Conservation (phyloP, 2,329 filamentous ascomycete species). For the Cadophora luteo-olivacea region DNA sequence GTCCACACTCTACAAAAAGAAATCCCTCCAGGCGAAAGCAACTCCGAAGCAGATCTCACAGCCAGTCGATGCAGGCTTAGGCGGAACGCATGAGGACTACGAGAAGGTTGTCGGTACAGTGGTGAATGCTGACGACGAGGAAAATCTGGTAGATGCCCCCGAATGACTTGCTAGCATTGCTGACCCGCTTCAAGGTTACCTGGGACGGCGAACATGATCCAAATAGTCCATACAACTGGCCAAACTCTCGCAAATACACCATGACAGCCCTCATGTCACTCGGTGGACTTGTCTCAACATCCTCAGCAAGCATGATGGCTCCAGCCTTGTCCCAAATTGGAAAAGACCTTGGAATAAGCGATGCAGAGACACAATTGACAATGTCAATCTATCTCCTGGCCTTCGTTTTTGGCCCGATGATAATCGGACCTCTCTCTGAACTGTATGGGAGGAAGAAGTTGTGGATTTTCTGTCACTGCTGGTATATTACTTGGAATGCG, state of each 20-base stretch:
- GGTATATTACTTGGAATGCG: constrained; percentile 60
- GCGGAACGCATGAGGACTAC: neutral
- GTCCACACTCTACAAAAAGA: neutral
- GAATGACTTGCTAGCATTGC: neutral
- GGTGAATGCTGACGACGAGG: neutral
- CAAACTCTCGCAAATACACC: constrained; percentile 48
- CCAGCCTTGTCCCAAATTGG: constrained; percentile 54
- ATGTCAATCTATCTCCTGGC: constrained; percentile 55
- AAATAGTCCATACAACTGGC: constrained; percentile 29
- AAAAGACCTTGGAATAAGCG: constrained; percentile 56
- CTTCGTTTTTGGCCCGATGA: constrained; percentile 54
- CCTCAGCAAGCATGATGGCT: constrained; percentile 59
- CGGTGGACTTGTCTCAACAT: constrained; percentile 55
- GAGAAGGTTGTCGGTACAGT: neutral
- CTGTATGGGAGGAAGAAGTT: constrained; percentile 51
- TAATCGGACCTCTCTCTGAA: constrained; percentile 56
- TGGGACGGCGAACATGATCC: constrained; percentile 26
- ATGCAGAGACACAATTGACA: constrained; percentile 49
- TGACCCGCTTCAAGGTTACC: constrained; percentile 14
- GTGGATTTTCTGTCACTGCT: constrained; percentile 51
- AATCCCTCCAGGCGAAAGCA: neutral
- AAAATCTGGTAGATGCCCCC: neutral
- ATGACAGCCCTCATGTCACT: constrained; percentile 54
- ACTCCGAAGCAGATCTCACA: neutral
- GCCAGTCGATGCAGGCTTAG: neutral